Evolutionary conservation across 129 eudicot species (phyloP), one percentile per base, ranked within the genome.

Genomic region (Gnaphalium uliginosum): DNA sequence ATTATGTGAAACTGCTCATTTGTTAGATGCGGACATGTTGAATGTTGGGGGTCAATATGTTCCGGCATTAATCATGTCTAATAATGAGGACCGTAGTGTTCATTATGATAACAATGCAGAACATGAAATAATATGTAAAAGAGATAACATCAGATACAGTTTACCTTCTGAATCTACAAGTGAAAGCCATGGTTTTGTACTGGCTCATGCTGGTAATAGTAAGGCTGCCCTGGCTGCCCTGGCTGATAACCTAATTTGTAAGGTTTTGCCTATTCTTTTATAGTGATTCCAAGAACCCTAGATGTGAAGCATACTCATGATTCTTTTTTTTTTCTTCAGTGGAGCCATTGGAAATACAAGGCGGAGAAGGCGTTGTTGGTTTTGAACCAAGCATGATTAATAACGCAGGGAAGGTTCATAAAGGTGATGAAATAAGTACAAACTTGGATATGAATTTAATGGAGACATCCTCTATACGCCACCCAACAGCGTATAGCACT

Each of bases 21-120:
- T 81, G 72, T 33, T 63, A 25, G 76, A 81, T 56, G 72, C 75
- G 19, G 83, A 84, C 66, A 74, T 67, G 79, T 60, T 72, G 46
- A 75, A 63, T 75, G 76, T 32, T 61, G 75, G 70, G 50, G 73
- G 51, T 68, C 79, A 26, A 43, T 50, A 56, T 68, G 53, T 59
- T 25, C 73, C 87, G 14, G 60, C 70, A 11, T 33, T 57, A 27
- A 66, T 19, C 39, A 75, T 72, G 77, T 76, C 85, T 48, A 77
- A 71, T 66, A 72, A 73, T 8, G 85, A 78, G 76, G 50, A 58
- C 14, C 22, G 22, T 35, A 32, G 48, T 60, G 76, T 30, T 60
- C 64, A 29, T 53, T 73, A 63, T 73, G 73, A 72, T 71, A 66
- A 64, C 35, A 4, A 46, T 14, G 53, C 53, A 46, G 53, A 46